Conservation (phyloP, 2,329 filamentous ascomycete genomes). For the Beauveria australis region DNA sequence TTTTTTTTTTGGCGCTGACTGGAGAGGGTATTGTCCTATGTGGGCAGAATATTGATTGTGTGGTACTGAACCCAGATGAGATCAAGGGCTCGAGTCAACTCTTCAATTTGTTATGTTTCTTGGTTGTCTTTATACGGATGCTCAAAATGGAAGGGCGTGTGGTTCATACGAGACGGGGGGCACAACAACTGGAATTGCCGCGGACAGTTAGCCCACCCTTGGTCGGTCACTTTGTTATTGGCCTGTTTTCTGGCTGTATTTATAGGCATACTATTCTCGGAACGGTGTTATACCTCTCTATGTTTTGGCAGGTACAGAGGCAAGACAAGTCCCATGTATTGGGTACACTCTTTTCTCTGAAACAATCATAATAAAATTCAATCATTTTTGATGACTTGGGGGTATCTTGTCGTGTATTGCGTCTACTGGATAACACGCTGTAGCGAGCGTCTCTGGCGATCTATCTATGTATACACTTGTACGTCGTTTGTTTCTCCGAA, state of each 20-base stretch:
- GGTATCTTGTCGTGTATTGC: slow-evolving; percentile 3
- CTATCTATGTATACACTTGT: not conserved
- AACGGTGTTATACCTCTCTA: slow-evolving; percentile 1
- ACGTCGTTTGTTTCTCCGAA: not conserved
- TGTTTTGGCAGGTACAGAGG: not conserved
- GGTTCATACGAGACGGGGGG: not conserved
- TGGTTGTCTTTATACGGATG: not conserved
- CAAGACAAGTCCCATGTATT: not conserved
- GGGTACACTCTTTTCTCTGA: not conserved
- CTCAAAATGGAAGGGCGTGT: not conserved
- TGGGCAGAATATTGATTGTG: not conserved
- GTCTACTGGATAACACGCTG: not conserved
- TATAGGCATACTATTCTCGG: slow-evolving; percentile 11
- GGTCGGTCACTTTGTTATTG: slow-evolving; percentile 7
- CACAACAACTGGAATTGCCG: not conserved
- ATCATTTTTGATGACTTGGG: not conserved
- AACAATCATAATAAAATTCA: not conserved
- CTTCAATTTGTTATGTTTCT: not conserved
- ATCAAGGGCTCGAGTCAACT: not conserved
- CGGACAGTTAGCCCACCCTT: not conserved
- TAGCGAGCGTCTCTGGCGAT: not conserved
- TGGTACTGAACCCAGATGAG: not conserved
- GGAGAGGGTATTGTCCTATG: not conserved
- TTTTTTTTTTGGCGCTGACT: slow-evolving; percentile 6
- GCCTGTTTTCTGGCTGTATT: slow-evolving; percentile 11